A percentile compares a stretch with the other conserved stretches of the same genome.
These are phyloP conservation scores for Tolypocladium amazonense DNA, from an alignment of 2,329 filamentous ascomycete genomes.

Conservation along the genomic window DNA sequence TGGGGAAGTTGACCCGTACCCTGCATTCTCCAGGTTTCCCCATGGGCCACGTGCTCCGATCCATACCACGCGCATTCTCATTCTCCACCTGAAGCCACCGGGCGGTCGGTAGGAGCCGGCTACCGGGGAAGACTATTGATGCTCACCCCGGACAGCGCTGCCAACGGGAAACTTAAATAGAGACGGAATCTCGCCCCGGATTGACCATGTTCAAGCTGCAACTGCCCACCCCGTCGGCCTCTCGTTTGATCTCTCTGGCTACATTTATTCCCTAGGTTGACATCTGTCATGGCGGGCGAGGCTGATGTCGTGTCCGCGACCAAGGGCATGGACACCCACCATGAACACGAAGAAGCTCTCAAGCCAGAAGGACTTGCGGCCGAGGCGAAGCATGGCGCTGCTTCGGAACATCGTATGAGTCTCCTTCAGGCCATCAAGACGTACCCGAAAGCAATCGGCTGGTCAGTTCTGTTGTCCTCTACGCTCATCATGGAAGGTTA, in stretches of 20 bases:
- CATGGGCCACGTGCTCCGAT: neutral
- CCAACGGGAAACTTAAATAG: neutral
- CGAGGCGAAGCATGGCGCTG: slow-evolving; percentile 29
- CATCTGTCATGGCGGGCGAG: slow-evolving; percentile 13
- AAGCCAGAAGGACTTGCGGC: slow-evolving; percentile 15
- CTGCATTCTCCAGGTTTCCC: slow-evolving; percentile 1
- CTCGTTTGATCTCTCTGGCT: neutral
- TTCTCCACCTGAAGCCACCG: neutral
- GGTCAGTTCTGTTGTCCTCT: slow-evolving; percentile 33
- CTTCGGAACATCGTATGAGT: slow-evolving; percentile 29
- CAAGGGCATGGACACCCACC: slow-evolving; percentile 11
- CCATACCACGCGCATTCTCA: neutral
- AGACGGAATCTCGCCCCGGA: neutral
- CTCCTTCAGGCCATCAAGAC: slow-evolving; percentile 27
- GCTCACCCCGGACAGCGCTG: neutral
- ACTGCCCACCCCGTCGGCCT: neutral
- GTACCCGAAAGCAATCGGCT: slow-evolving; percentile 36
- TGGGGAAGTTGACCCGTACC: neutral
- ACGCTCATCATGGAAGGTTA: slow-evolving; percentile 42
- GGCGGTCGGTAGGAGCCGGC: neutral
- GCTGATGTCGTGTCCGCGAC: slow-evolving; percentile 4
- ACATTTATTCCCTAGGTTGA: neutral
- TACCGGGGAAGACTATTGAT: neutral
- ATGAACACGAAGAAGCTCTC: slow-evolving; percentile 16
- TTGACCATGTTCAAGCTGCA: neutral